Evolutionary conservation across 805 yeast genomes (phyloP), one percentile per base, ranked within the genome.

Genomic region (Helenozyma rhizophorensis): DNA sequence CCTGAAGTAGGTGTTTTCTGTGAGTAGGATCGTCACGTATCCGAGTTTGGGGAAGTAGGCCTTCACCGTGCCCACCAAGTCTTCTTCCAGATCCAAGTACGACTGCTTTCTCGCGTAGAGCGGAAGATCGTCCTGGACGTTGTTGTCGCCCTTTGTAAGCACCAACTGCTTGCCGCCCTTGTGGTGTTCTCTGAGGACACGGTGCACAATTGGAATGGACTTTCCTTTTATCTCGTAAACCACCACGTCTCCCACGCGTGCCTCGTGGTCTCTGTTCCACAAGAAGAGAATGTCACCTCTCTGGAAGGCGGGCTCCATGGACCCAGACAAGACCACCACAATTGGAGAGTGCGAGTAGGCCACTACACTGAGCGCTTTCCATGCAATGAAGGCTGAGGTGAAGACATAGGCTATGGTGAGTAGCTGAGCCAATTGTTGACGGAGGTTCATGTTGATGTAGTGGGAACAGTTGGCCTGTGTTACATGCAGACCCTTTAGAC

Each of bases 241-340:
- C 10, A 93, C 97, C 15, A 93, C 71, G 50, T 93, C 98, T 14
- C 98, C 98, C 1, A 89, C 93, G 28, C 75, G 65, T 14, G 80
- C 77, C 19, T 59, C 56, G 14, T 62, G 51, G 35, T 82, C 78
- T 45, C 97, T 71, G 60, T 93, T 93, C 95, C 96, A 89, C 36
- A 93, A 66, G 50, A 93, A 80, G 40, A 93, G 64, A 12, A 93
- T 81, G 56, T 93, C 98, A 31, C 98, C 98, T 62, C 98, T 76
- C 62, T 93, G 97, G 72, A 93, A 93, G 2, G 98, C 98, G 2
- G 98, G 98, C 58, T 93, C 98, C 98, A 93, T 93, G 2, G 97
- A 90, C 5, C 98, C 98, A 1, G 97, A 88, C 30, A 93, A 74
- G 8, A 93, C 98, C 18, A 93, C 98, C 14, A 93, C 98, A 15